These are phyloP conservation scores for Cornus kousa DNA, from an alignment of 148 eudicot species.

Conservation along the genomic window DNA sequence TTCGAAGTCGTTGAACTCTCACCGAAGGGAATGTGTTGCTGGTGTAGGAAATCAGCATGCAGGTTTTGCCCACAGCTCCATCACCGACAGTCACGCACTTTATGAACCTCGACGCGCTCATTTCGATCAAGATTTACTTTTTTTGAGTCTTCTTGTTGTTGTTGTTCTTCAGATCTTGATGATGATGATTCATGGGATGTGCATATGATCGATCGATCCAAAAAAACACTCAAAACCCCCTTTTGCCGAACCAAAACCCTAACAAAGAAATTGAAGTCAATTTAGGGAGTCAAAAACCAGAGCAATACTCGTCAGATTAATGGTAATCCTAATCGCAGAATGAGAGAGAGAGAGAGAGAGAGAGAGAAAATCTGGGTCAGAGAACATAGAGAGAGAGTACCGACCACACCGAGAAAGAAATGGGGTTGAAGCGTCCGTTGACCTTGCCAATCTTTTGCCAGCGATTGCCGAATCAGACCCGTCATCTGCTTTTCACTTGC, in stretches of 20 bases:
- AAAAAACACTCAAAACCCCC: background rate
- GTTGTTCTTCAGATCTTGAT: background rate
- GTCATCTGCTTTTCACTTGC: background rate
- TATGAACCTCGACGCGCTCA: slow-evolving; percentile 39
- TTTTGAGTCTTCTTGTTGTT: background rate
- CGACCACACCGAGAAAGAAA: background rate
- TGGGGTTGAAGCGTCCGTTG: background rate
- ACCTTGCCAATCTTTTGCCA: background rate
- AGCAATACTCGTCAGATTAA: background rate
- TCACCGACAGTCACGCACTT: slow-evolving; percentile 50
- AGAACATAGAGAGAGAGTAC: background rate
- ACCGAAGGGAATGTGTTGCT: slow-evolving; percentile 48
- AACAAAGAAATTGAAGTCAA: background rate
- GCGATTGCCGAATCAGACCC: background rate
- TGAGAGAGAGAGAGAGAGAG: slow-evolving; percentile 7
- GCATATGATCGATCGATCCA: background rate
- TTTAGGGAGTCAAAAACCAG: background rate
- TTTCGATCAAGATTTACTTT: background rate
- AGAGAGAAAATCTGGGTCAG: background rate
- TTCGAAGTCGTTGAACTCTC: background rate
- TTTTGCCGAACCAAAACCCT: slow-evolving; percentile 3
- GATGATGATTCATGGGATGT: background rate
- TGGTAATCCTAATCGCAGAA: background rate
- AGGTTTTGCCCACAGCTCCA: slow-evolving; percentile 44
- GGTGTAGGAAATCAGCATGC: slow-evolving; percentile 38